These are phyloP conservation scores for Chrysochromulina tobinii DNA, from an alignment of 78 protist species.

Conservation along the genomic window DNA sequence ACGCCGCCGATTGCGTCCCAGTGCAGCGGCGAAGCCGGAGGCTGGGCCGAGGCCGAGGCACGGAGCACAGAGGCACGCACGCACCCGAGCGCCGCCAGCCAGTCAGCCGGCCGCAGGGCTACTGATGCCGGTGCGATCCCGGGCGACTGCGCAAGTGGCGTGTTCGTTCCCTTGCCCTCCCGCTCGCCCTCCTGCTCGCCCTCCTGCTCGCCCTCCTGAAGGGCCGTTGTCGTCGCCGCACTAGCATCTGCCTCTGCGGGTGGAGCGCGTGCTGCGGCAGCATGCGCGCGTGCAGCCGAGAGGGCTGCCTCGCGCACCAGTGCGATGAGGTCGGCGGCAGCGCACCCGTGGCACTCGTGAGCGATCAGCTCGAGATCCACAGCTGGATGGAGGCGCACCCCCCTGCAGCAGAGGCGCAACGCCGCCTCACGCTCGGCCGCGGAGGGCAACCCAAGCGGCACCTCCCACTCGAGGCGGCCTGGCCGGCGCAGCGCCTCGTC, in stretches of 20 bases:
- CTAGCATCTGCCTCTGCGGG: too few relatives aligned
- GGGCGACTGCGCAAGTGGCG: background rate
- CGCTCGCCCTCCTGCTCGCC: background rate
- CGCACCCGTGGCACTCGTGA: background rate
- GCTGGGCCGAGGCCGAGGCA: conserved; percentile 25
- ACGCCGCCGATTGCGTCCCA: conserved; percentile 98
- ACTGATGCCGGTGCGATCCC: too few relatives aligned
- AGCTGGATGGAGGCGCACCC: background rate
- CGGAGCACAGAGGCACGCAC: conserved; percentile 34
- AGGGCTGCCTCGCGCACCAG: background rate
- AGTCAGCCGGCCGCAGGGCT: background rate
- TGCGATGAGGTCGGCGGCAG: background rate
- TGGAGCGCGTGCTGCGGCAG: too few relatives aligned
- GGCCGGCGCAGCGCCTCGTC: conserved; percentile 74
- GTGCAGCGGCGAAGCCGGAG: conserved; percentile 64
- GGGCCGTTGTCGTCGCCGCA: too few relatives aligned
- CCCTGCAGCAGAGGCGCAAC: background rate
- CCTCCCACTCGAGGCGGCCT: conserved; percentile 52
- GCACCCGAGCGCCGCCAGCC: background rate
- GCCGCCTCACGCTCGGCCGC: background rate
- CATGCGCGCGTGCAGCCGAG: background rate
- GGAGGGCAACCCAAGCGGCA: background rate
- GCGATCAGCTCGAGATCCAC: background rate
- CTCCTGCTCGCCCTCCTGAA: too few relatives aligned
- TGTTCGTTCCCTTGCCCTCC: background rate